phyloP scores from a whole-genome alignment of 345 rosid genomes.

The Sisymbrium altissimum region DNA sequence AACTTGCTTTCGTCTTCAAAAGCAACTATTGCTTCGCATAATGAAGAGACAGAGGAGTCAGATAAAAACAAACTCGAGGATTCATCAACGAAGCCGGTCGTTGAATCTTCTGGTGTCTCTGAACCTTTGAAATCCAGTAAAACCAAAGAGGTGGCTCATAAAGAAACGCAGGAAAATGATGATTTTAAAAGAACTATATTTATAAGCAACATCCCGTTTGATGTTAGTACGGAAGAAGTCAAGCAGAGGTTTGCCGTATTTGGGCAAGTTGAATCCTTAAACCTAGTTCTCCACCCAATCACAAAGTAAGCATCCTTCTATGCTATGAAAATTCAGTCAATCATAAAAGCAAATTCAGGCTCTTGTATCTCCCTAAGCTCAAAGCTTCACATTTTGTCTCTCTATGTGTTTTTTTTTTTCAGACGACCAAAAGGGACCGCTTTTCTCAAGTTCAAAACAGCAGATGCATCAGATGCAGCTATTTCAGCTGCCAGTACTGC shows the following conservation, averaged over 20 bases:
- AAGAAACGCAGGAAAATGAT: constrained; percentile 46
- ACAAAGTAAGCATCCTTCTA: constrained; percentile 57
- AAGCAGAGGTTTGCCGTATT: constrained; percentile 66
- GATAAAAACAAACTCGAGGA: constrained; percentile 30
- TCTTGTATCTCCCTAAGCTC: neutral
- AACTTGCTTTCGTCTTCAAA: constrained; percentile 52
- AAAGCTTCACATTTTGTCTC: neutral
- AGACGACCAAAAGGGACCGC: constrained; percentile 93
- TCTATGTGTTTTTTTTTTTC: constrained; percentile 33
- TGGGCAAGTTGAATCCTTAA: constrained; percentile 71
- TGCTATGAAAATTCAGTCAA: neutral
- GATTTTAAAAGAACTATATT: constrained; percentile 74
- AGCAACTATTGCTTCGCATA: constrained; percentile 36
- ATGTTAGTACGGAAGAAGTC: constrained; percentile 61
- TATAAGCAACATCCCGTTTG: constrained; percentile 85
- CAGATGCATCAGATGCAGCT: constrained; percentile 70
- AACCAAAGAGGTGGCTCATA: constrained; percentile 33
- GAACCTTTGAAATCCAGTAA: constrained; percentile 41
- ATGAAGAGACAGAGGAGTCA: constrained; percentile 39
- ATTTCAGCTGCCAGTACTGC: constrained; percentile 60
- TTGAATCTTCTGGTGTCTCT: constrained; percentile 33
- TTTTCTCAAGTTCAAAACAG: constrained; percentile 75
- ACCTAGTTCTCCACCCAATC: constrained; percentile 77
- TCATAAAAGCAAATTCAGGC: neutral
- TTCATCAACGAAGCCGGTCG: constrained; percentile 29